Base-by-base conservation (phyloP, 139 green algal species). In the Chlorella sp. region DNA sequence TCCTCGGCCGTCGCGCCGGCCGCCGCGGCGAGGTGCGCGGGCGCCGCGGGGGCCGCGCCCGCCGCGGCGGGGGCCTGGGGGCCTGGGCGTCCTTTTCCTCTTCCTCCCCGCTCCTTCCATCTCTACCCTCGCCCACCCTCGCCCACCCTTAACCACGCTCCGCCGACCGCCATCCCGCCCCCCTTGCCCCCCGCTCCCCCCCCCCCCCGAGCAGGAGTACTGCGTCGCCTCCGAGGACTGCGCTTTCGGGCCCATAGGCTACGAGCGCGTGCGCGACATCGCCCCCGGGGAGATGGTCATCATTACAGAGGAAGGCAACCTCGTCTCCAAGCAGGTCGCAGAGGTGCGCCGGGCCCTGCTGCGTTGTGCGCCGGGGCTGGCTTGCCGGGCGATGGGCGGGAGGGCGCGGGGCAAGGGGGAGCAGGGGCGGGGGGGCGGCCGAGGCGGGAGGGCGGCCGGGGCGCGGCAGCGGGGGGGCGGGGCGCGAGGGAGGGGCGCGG, bases 211-310 rank as follows among this genome's bases (percentile, higher is more conserved):
- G 25, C 83, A 91, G 41, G 94, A 98, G 81, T 98, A 83, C 77
- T 95, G 89, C 80, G 88, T 99, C 9, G 94, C 96, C 2, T 93
- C 81, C 17, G 96, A 99, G 86, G 97, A 98, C 85, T 98, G 93
- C 74, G 94, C 96, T 4, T 98, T 99, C 80, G 96, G 97, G 23
- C 96, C 97, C 62, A 97, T 99, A 63, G 96, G 92, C 11, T 98
- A 97, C 79, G 82, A 94, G 83, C 87, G 91, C 56, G 90, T 98
- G 65, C 77, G 96, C 23, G 96, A 99, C 80, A 91, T 99, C 41
- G 62, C 80, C 38, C 93, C 94, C 0, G 94, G 96, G 0, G 96
- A 99, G 88, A 97, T 97, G 90, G 84, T 99, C 48, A 88, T 99
- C 43, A 95, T 99, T 77, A 91, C 42, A 0, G 76, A 84, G 41